These are phyloP conservation scores for Atkinsonella texensis DNA, from an alignment of 2,329 filamentous ascomycete genomes.

Conservation along the genomic window DNA sequence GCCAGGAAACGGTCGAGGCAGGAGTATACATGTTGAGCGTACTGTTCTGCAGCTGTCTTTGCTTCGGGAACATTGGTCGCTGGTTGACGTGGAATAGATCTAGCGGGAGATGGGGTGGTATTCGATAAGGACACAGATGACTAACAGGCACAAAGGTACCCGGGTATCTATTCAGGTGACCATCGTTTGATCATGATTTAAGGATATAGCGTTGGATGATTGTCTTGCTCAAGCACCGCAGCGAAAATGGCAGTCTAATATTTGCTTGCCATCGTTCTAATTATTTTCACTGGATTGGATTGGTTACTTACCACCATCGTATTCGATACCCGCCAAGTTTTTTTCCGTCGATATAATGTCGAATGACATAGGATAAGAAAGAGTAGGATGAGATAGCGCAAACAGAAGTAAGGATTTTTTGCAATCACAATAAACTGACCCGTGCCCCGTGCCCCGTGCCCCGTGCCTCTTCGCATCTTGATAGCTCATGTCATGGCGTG, in stretches of 20 bases:
- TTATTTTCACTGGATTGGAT: background rate
- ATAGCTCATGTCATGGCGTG: background rate
- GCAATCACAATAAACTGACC: too few relatives aligned
- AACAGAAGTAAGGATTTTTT: background rate
- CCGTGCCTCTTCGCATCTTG: too few relatives aligned
- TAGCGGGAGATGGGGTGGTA: constrained; percentile 35
- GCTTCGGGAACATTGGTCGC: constrained; percentile 91
- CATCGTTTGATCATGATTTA: too few relatives aligned
- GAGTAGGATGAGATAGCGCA: background rate
- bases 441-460: too few relatives aligned
- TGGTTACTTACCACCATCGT: background rate
- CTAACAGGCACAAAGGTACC: too few relatives aligned
- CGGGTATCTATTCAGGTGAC: too few relatives aligned
- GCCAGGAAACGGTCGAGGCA: constrained; percentile 54
- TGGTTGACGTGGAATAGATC: constrained; percentile 46
- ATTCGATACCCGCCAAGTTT: background rate
- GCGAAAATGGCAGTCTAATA: background rate
- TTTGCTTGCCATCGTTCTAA: background rate
- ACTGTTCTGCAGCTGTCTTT: constrained; percentile 86
- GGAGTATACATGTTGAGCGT: constrained; percentile 88
- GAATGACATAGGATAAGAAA: background rate
- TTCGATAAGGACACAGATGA: constrained; percentile 17
- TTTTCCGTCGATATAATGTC: background rate
- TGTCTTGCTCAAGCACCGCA: background rate
- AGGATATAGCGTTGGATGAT: background rate